Percentiles rank a stretch among this genome's conserved stretches.
phyloP scores from a whole-genome alignment of 2,329 filamentous ascomycete genomes.

The Aspergillus tamarii region DNA sequence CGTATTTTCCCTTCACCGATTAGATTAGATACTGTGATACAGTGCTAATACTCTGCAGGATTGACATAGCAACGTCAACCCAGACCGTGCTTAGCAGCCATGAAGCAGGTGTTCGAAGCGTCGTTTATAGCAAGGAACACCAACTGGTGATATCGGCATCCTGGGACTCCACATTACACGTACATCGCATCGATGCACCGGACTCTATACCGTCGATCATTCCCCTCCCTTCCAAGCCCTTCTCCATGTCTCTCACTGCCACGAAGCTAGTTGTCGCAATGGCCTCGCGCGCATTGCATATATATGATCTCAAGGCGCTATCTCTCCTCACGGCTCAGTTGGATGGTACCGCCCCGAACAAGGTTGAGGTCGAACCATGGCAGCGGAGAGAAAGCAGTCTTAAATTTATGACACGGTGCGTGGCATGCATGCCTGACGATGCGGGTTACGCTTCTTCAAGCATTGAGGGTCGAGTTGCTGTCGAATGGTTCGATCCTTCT shows the following conservation, averaged over 20 bases:
- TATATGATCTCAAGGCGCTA: slow-evolving; percentile 82
- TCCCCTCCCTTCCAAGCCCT: slow-evolving; percentile 80
- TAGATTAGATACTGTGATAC: background rate
- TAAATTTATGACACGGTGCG: slow-evolving; percentile 92
- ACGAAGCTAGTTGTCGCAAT: slow-evolving; percentile 94
- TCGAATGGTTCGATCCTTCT: slow-evolving; percentile 96
- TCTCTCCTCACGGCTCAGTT: slow-evolving; percentile 56
- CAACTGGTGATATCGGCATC: slow-evolving; percentile 84
- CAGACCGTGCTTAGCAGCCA: slow-evolving; percentile 80
- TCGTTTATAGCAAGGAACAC: slow-evolving; percentile 78
- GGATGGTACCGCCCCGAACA: slow-evolving; percentile 42
- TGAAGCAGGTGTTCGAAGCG: slow-evolving; percentile 74
- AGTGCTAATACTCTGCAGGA: slow-evolving; percentile 42
- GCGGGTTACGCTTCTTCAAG: slow-evolving; percentile 88
- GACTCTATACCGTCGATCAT: slow-evolving; percentile 64
- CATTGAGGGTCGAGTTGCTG: slow-evolving; percentile 93
- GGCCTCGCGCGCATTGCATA: slow-evolving; percentile 89
- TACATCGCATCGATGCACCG: slow-evolving; percentile 64
- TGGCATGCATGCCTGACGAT: slow-evolving; percentile 96
- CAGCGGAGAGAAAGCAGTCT: slow-evolving; percentile 91
- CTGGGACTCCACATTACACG: slow-evolving; percentile 89
- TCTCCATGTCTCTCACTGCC: slow-evolving; percentile 75
- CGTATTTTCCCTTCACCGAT: no score
- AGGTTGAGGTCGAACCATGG: slow-evolving; percentile 72
- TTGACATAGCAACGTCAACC: slow-evolving; percentile 73